Conservation (phyloP, 768 basidiomycete species). For the Glaciozyma antarctica region DNA sequence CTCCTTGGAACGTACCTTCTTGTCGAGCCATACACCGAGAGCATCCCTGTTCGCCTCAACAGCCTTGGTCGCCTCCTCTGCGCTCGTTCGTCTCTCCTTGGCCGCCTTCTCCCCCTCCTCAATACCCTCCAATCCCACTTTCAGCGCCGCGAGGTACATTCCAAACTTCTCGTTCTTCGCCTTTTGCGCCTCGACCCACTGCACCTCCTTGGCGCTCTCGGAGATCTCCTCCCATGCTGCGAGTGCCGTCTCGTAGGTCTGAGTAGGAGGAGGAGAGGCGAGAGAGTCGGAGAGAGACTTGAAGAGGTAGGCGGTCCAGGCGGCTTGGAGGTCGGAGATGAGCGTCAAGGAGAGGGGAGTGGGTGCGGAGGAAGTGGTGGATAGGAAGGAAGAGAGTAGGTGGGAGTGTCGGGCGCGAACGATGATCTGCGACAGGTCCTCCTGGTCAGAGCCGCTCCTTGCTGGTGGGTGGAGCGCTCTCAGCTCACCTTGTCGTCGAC, state of each 20-base stretch:
- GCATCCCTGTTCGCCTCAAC: conserved; percentile 70
- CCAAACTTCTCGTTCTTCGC: conserved; percentile 83
- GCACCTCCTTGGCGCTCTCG: conserved; percentile 46
- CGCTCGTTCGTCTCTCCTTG: conserved; percentile 23
- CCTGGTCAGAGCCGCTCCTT: no score
- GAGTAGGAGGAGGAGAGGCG: conserved; percentile 5
- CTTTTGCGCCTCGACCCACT: conserved; percentile 62
- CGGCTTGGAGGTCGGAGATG: conserved; percentile 23
- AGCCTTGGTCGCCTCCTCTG: conserved; percentile 42
- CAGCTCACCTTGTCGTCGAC: conserved; percentile 91
- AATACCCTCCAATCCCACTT: conserved; percentile 37
- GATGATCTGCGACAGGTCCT: conserved; percentile 60
- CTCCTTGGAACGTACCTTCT: conserved; percentile 48
- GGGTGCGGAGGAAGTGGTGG: conserved; percentile 12
- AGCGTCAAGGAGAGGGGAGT: conserved; percentile 19
- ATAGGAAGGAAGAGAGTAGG: conserved; percentile 39
- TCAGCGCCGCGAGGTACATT: conserved; percentile 73
- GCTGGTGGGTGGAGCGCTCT: no score
- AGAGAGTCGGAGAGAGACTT: conserved; percentile 30
- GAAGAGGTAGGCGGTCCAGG: conserved; percentile 33
- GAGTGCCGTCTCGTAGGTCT: conserved; percentile 9
- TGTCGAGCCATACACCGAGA: conserved; percentile 61
- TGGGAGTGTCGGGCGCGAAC: conserved; percentile 62
- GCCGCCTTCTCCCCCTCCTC: conserved; percentile 34
- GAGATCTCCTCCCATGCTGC: conserved; percentile 51